Base-by-base conservation (phyloP, 1,284 basidiomycete species). In the Boletellus dicymbophilus region DNA sequence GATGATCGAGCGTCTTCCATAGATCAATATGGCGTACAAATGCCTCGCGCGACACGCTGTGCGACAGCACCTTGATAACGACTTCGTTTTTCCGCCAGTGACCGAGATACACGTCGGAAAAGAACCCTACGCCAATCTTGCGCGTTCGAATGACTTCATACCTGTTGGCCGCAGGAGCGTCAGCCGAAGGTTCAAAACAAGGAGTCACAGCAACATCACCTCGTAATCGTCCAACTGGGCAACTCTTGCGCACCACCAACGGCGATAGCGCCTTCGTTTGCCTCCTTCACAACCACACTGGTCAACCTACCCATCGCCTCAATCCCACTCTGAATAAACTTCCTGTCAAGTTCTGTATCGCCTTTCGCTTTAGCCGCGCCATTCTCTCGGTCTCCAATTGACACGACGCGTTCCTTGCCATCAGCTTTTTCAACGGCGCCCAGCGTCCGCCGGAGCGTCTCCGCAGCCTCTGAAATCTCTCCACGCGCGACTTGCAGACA, bases 381-480 rank as follows among this genome's bases (percentile, higher is more conserved):
- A 10, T 27, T 34, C 13, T 27, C 25, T 16, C 15, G 21, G 9
- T 3, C 6, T 18, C 46, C n/a, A n/a, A n/a, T 44, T 36, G 9
- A 18, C 1, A 26, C 9, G 22, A 6, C 6, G n/a, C 5, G n/a
- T 2, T 27, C 10, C 4, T 40, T 20, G n/a, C 10, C 40, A 44
- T 43, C 28, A 3, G n/a, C 20, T 11, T 30, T 16, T 10, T 34
- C 16, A 22, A 4, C 38, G 0, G 8, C 4, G 15, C 63, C 84
- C 30, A 89, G 70, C 20, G 81, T 83, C 23, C 88, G 70, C 65
- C 88, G 85, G 15, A 91, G 74, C 5, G 88, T 85, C 71, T 88
- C 88, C 62, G 89, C 80, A 18, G 88, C 88, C 64, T 91, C 89
- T 1, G 85, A 84, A 74, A 90, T 85, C 66, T 90, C 85, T 40